A percentile compares a stretch with the other conserved stretches of the same genome.
phyloP scores from a whole-genome alignment of 2,329 filamentous ascomycete species.

The Colletotrichum nymphaeae region DNA sequence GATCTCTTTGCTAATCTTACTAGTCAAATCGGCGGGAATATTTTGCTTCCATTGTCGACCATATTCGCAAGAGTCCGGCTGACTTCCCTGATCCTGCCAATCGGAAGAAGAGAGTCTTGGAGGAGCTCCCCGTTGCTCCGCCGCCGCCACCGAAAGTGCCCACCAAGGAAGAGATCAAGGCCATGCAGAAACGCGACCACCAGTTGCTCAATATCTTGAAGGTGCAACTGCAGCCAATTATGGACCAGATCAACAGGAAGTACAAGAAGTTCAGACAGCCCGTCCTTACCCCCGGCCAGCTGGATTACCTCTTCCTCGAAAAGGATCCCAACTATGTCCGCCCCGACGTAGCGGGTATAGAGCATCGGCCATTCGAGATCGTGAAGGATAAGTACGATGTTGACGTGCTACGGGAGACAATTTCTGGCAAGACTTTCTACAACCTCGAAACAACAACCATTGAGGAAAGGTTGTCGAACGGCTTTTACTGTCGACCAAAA shows the following conservation, averaged over 20 bases:
- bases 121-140: slow-evolving; percentile 80
- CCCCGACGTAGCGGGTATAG: slow-evolving; percentile 63
- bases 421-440: slow-evolving; percentile 89
- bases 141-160: slow-evolving; percentile 74
- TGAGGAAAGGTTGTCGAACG: slow-evolving; percentile 95
- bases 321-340: slow-evolving; percentile 78
- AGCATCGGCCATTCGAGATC: slow-evolving; percentile 81
- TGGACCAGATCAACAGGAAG: slow-evolving; percentile 94
- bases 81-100: slow-evolving; percentile 90
- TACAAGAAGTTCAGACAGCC: slow-evolving; percentile 90
- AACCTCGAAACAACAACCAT: slow-evolving; percentile 94
- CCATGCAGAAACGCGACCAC: slow-evolving; percentile 83
- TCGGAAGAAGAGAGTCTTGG: slow-evolving; percentile 87
- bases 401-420: slow-evolving; percentile 79
- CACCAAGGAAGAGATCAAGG: slow-evolving; percentile 83
- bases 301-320: slow-evolving; percentile 87
- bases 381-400: slow-evolving; percentile 83
- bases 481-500: slow-evolving; percentile 90
- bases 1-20: slow-evolving; percentile 41
- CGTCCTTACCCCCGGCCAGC: slow-evolving; percentile 78
- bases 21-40: slow-evolving; percentile 78
- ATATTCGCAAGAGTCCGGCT: slow-evolving; percentile 81
- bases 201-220: slow-evolving; percentile 89
- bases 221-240: slow-evolving; percentile 89
- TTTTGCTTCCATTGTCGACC: slow-evolving; percentile 79